Evolutionary conservation across 768 basidiomycete species (phyloP), one percentile per base, ranked within the genome.

Genomic region (Trametes villosa): DNA sequence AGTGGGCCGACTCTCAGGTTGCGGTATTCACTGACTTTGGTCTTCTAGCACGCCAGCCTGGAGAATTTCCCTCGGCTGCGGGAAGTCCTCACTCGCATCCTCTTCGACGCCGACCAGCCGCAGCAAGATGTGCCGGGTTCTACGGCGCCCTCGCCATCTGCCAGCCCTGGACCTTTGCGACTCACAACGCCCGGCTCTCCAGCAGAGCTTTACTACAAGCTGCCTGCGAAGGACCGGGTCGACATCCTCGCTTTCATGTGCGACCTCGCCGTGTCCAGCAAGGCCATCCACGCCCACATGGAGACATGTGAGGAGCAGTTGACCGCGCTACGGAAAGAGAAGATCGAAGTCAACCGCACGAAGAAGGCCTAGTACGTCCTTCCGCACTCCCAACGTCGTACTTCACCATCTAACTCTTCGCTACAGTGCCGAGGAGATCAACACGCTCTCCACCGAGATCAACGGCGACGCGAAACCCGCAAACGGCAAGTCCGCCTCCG

Each of bases 241-340:
- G 83, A 88, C 22, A 89, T 98, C 65, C 73, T 99, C 47, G 80
- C 86, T 2, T 98, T 96, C 77, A 83, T 99, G 77, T 90, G 88
- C 75, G 93, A 96, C 69, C 75, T 96, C 51, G 94, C 89, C 1
- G 85, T 95, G 26, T 94, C 95, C 24, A 94, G 92, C 74, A 96
- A 94, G 75, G 82, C 86, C 11, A 87, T 98, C 22, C 91, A 95
- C 70, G 75, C 82, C 6, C 91, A 93, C 68, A 91, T 98, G 85
- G 97, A 99, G 68, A 83, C 86, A 45, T 93, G 92, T 68, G 94
- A 96, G 69, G 85, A 91, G 67, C 88, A 91, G 64, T 74, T 99
- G 63, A 98, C 97, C 9, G 92, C 95, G 27, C 79, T 97, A 33
- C 78, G 97, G 64, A 99, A 98, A 75, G 93, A 96, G 74, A 92